Percentiles rank a stretch among this genome's conserved stretches.
Evolutionary conservation across 1,284 basidiomycete genomes (phyloP).

Genomic region (Vanrija sp.): DNA sequence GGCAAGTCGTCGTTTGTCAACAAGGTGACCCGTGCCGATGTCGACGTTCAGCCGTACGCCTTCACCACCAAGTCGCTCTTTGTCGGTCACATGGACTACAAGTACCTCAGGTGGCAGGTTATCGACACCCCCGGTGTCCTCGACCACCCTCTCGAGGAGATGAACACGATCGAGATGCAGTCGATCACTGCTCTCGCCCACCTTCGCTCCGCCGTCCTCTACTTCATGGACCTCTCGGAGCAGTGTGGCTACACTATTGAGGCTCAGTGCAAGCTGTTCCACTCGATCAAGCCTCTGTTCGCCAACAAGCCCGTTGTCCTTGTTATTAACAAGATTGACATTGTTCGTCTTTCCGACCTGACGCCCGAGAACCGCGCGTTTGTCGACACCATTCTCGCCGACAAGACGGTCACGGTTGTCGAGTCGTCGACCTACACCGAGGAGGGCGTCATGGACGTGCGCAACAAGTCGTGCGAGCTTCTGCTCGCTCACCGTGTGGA

Average conservation of each 20-base stretch:
- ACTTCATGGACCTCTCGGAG: constrained; percentile 96
- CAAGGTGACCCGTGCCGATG: constrained; percentile 94
- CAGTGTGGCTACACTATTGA: constrained; percentile 94
- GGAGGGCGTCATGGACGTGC: constrained; percentile 91
- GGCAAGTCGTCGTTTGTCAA: constrained; percentile 97
- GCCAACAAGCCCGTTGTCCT: constrained; percentile 83
- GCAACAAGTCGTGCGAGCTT: constrained; percentile 86
- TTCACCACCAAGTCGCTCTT: constrained; percentile 97
- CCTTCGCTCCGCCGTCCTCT: constrained; percentile 82
- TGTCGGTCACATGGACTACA: constrained; percentile 94
- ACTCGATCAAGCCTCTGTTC: constrained; percentile 95
- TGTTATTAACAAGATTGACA: constrained; percentile 94
- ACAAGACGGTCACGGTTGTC: constrained; percentile 66
- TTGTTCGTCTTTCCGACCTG: constrained; percentile 77
- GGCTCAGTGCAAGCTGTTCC: constrained; percentile 93
- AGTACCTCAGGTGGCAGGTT: constrained; percentile 95
- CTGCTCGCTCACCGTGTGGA: constrained; percentile 90
- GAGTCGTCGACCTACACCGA: constrained; percentile 90
- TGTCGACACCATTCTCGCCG: constrained; percentile 77
- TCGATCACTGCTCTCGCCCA: constrained; percentile 94
- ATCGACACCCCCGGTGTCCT: constrained; percentile 92
- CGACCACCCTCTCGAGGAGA: constrained; percentile 85
- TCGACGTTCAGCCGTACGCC: constrained; percentile 95
- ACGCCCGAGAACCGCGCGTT: constrained; percentile 66
- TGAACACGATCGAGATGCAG: constrained; percentile 99